Conservation (phyloP, 1,284 basidiomycete genomes). For the Cryptococcus amylolentus region DNA sequence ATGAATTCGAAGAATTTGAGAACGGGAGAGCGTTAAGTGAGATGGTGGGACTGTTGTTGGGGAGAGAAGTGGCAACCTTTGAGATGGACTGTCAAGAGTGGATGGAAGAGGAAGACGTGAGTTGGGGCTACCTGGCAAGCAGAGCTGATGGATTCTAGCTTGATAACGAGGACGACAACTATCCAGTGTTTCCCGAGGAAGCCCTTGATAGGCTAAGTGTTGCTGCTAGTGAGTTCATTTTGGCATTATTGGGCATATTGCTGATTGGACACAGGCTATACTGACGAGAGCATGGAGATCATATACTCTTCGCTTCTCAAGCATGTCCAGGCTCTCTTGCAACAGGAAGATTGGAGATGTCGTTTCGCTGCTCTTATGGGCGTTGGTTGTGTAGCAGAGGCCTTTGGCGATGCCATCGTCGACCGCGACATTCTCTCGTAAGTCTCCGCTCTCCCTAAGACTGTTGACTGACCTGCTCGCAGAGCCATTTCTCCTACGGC, state of each 20-base stretch:
- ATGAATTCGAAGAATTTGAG: conserved; percentile 26
- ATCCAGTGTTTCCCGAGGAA: conserved; percentile 73
- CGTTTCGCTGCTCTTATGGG: conserved; percentile 72
- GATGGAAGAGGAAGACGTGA: conserved; percentile 66
- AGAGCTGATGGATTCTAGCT: conserved; percentile 46
- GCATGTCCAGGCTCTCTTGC: conserved; percentile 72
- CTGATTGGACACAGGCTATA: too few species aligned
- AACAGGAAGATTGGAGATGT: conserved; percentile 66
- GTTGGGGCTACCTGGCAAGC: conserved; percentile 21
- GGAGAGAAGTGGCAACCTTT: conserved; percentile 30
- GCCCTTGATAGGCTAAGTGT: conserved; percentile 69
- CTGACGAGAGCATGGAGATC: too few species aligned
- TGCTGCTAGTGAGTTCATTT: conserved; percentile 56
- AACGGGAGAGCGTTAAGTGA: conserved; percentile 26
- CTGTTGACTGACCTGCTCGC: conserved; percentile 47
- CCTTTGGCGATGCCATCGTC: conserved; percentile 22
- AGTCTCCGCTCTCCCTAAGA: background rate
- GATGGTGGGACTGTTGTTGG: conserved; percentile 34
- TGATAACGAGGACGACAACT: conserved; percentile 67
- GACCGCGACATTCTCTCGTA: conserved; percentile 17
- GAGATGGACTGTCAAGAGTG: conserved; percentile 61
- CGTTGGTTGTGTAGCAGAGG: conserved; percentile 32
- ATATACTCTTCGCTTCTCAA: conserved; percentile 34
- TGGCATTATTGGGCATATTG: too few species aligned
- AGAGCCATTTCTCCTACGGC: conserved; percentile 74